Base-by-base conservation (phyloP, 2,329 filamentous ascomycete genomes). In the Trichoderma sp. region DNA sequence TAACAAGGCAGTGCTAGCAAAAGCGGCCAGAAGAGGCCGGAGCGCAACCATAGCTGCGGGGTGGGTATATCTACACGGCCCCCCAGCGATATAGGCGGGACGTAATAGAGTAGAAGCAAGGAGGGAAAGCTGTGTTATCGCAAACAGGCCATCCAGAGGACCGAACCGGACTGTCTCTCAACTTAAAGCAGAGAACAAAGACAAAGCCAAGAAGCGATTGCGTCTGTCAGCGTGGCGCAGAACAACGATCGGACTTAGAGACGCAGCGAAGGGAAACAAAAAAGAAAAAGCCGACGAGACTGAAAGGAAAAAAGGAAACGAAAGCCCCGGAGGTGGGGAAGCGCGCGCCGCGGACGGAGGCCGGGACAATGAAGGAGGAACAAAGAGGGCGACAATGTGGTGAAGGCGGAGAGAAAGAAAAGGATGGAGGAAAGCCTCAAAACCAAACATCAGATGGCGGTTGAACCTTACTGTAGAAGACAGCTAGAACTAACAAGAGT, bases 41-140 rank as follows among this genome's bases (percentile, higher is more conserved):
- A 79, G 71, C 43, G 73, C 71, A 67, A 77, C 74, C 78, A 80
- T 80, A n/a, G 51, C 73, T 61, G 62, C 71, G 60, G 61, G 69
- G 30, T n/a, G 39, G 26, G 32, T 61, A 28, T 62, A 70, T 53
- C 60, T 34, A 70, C 26, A 61, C 36, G 43, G 36, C 57, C 60
- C 63, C 14, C 36, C 70, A 70, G 12, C 24, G 21, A 34, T 60
- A 58, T 24, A 34, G 28, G 6, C 58, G 56, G 76, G 74, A 68
- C 57, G 51, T 24, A 39, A 14, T 56, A 34, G 32, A 64, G 24
- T 34, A 58, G 65, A 64, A 56, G 60, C 32, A 72, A 24, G 9
- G 51, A 60, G 51, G n/a, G 21, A 4, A 58, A 53, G 26, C 32
- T 7, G 36, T 64, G 47, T 51, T 58, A 21, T 28, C n/a, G 28